A percentile compares a stretch with the other conserved stretches of the same genome.
phyloP scores from a whole-genome alignment of 179 eudicot species.

The Spinacia oleracea region DNA sequence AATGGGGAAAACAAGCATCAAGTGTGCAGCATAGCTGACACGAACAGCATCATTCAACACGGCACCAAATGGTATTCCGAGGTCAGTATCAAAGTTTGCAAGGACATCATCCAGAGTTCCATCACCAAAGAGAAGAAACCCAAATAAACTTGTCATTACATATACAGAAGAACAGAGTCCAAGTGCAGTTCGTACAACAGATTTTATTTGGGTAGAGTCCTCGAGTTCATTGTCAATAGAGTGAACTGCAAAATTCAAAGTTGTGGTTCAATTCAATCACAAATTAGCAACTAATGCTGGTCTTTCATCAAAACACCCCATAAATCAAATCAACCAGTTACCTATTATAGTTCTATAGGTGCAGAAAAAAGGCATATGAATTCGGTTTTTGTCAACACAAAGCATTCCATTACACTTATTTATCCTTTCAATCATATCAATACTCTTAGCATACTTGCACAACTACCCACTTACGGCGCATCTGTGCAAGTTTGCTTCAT shows the following conservation, averaged over 20 bases:
- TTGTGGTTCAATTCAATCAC: not conserved
- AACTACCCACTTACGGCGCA: not conserved
- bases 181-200: conserved; percentile 59
- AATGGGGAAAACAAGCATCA: conserved; percentile 86
- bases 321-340: not conserved
- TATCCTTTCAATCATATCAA: not conserved
- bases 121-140: conserved; percentile 73
- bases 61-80: conserved; percentile 58
- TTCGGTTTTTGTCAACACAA: not conserved
- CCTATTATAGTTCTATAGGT: not conserved
- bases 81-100: conserved; percentile 69
- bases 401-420: not conserved
- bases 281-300: not conserved
- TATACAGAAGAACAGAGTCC: conserved; percentile 64
- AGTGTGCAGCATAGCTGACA: conserved; percentile 75
- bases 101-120: conserved; percentile 70
- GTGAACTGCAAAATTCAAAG: conserved; percentile 49
- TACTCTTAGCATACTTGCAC: not conserved
- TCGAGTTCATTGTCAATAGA: conserved; percentile 72
- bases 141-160: conserved; percentile 69
- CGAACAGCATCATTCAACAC: conserved; percentile 67
- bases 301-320: not conserved
- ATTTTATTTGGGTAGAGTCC: conserved; percentile 52
- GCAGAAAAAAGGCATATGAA: not conserved
- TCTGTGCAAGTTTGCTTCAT: not conserved